These are phyloP conservation scores for Pyricularia sp. DNA, from an alignment of 2,329 filamentous ascomycete species.

Conservation along the genomic window DNA sequence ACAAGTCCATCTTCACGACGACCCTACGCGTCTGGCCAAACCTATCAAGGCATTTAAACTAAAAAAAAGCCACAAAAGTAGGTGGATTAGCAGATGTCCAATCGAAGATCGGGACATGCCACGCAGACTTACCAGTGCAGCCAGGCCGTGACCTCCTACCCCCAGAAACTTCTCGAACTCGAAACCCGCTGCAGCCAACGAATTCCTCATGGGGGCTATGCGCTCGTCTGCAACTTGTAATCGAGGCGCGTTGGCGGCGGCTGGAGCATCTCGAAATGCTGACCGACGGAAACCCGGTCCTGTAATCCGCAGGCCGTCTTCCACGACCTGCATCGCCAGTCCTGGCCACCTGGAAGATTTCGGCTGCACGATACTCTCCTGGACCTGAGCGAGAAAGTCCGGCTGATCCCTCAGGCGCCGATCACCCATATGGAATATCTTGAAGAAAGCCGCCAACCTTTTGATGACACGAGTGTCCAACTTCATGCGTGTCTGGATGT, in stretches of 20 bases:
- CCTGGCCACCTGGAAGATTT: background rate
- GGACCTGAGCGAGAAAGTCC: background rate
- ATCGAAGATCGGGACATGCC: background rate
- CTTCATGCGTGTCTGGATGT: background rate
- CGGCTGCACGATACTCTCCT: background rate
- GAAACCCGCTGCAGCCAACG: background rate
- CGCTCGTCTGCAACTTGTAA: background rate
- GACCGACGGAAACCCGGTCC: background rate
- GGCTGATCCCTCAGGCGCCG: rapidly evolving
- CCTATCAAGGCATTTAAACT: background rate
- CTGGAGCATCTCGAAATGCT: background rate
- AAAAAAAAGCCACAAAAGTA: background rate
- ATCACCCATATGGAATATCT: background rate
- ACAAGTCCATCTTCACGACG: background rate
- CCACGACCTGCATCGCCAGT: background rate
- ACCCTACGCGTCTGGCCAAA: background rate
- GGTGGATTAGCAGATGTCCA: background rate
- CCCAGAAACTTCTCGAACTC: background rate
- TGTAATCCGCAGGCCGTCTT: background rate
- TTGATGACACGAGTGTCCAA: background rate
- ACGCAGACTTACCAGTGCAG: background rate
- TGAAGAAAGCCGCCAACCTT: background rate
- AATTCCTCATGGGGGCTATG: background rate
- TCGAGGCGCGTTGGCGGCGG: background rate
- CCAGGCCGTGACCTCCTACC: background rate